Percentiles rank a stretch among this genome's conserved stretches.
Conservation (phyloP, 2,329 filamentous ascomycete species). For the Trichoderma breve region DNA sequence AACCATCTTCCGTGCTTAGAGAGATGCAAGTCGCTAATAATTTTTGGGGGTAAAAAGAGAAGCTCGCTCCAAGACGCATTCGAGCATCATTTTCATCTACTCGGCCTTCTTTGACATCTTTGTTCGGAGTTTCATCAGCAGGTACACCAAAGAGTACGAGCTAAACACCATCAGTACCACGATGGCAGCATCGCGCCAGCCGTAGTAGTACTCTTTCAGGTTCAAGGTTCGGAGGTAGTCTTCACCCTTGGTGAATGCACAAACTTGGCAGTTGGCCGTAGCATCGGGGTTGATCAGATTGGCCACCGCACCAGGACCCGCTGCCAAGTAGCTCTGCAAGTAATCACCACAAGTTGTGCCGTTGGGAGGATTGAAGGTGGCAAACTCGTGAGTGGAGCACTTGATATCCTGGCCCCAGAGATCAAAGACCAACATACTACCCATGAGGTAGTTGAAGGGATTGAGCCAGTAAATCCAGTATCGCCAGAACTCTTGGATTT, state of each 20-base stretch:
- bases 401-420: conserved; percentile 46
- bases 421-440: conserved; percentile 52
- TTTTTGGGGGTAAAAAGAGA: neutral
- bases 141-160: conserved; percentile 49
- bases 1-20: neutral
- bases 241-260: conserved; percentile 55
- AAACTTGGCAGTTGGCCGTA: conserved; percentile 56
- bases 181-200: conserved; percentile 65
- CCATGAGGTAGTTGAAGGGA: conserved; percentile 62
- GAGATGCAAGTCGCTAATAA: neutral
- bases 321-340: conserved; percentile 47
- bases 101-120: conserved; percentile 49
- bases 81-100: conserved; percentile 23
- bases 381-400: conserved; percentile 50
- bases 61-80: too few species aligned
- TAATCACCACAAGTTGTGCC: conserved; percentile 59
- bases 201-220: conserved; percentile 58
- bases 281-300: conserved; percentile 61
- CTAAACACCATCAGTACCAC: conserved; percentile 55
- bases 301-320: conserved; percentile 44
- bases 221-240: conserved; percentile 62
- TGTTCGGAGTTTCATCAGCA: conserved; percentile 48
- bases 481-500: conserved; percentile 65
- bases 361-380: conserved; percentile 49
- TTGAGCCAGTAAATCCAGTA: conserved; percentile 64